phyloP scores from a whole-genome alignment of 2,329 filamentous ascomycete genomes.

The Aureobasidium lini region DNA sequence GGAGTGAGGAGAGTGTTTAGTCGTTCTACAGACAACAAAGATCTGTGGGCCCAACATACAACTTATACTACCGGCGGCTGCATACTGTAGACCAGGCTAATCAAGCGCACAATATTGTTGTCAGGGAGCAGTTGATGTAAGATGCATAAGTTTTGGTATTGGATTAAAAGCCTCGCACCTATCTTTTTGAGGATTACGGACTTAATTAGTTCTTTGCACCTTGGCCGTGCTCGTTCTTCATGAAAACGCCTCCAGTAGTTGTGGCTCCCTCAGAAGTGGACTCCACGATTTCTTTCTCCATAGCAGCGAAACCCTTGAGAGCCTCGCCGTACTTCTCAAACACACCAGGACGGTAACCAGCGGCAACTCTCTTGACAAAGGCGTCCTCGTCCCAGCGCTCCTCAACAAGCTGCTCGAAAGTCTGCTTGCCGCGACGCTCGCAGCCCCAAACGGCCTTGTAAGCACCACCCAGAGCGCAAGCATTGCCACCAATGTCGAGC shows the following conservation, averaged over 20 bases:
- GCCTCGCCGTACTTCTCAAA: slow-evolving; percentile 75
- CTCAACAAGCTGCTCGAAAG: slow-evolving; percentile 82
- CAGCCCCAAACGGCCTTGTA: slow-evolving; percentile 95
- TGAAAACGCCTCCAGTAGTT: slow-evolving; percentile 15
- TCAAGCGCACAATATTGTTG: too few species aligned
- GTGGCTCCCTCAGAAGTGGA: slow-evolving; percentile 5
- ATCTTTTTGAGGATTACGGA: too few species aligned
- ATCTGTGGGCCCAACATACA: too few species aligned
- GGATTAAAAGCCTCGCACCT: too few species aligned
- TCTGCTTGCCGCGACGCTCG: slow-evolving; percentile 59
- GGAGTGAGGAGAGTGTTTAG: neutral
- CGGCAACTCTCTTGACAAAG: slow-evolving; percentile 73
- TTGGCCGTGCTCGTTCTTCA: neutral
- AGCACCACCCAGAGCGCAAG: slow-evolving; percentile 85
- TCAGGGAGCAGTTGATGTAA: too few species aligned
- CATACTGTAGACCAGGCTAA: neutral
- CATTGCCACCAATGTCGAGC: slow-evolving; percentile 89
- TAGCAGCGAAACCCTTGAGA: slow-evolving; percentile 65
- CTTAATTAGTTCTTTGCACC: neutral
- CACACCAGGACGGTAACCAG: slow-evolving; percentile 66
- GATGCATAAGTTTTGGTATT: too few species aligned
- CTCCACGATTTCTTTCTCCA: slow-evolving; percentile 60
- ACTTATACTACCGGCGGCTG: too few species aligned
- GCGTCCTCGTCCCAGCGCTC: slow-evolving; percentile 77
- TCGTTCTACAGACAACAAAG: too few species aligned